Conservation (phyloP, 306 rosid species). For the peach (Prunus persica) region DNA sequence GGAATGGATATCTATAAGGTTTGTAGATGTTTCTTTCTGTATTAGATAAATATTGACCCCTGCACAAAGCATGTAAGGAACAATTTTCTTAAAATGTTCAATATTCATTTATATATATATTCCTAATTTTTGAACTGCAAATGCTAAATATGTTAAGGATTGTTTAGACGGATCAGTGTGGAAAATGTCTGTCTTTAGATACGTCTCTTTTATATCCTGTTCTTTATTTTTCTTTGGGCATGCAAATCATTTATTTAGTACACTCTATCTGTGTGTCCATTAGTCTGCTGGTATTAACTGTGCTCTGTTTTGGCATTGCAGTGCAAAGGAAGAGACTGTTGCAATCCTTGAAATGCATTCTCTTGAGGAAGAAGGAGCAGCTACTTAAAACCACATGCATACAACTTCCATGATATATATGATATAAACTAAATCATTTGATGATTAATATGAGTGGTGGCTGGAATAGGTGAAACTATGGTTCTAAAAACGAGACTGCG, state of each 20-base stretch:
- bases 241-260: not conserved
- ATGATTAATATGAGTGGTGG: not conserved
- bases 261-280: not conserved
- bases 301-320: constrained; percentile 28
- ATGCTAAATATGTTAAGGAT: not conserved
- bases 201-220: not conserved
- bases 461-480: not conserved
- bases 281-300: constrained; percentile 5
- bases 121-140: not conserved
- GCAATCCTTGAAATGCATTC: constrained; percentile 59
- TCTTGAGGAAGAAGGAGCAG: constrained; percentile 37
- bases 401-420: not conserved
- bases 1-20: not conserved
- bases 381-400: constrained; percentile 19
- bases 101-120: not conserved
- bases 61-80: not conserved
- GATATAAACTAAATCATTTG: no score
- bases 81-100: not conserved
- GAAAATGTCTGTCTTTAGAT: not conserved
- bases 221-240: not conserved
- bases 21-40: not conserved
- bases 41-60: not conserved
- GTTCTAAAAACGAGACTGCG: not conserved
- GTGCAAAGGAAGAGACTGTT: constrained; percentile 67
- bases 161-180: not conserved